These are phyloP conservation scores for Pythium aristosporum DNA, from an alignment of 352 stramenopile species.

Conservation along the genomic window DNA sequence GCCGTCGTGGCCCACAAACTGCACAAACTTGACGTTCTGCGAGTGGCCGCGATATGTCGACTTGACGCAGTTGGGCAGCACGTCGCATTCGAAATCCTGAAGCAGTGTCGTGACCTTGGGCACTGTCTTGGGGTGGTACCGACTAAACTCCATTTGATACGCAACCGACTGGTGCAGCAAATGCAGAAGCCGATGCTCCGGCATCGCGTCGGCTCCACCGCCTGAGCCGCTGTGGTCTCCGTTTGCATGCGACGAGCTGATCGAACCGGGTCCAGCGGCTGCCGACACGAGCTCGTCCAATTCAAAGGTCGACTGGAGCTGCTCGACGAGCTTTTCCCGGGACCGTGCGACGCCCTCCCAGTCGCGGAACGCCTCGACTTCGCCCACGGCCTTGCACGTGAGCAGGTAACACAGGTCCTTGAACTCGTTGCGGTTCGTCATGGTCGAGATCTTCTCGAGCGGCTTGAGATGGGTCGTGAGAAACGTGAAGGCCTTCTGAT, in stretches of 20 bases:
- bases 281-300: slow-evolving; percentile 66
- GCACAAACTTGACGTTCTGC: slow-evolving; percentile 89
- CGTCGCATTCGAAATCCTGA: slow-evolving; percentile 85
- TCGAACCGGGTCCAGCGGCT: not conserved
- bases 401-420: slow-evolving; percentile 88
- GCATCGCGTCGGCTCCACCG: slow-evolving; percentile 34
- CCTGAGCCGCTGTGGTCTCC: slow-evolving; percentile 4
- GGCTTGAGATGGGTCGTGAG: slow-evolving; percentile 88
- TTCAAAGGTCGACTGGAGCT: slow-evolving; percentile 80
- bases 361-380: slow-evolving; percentile 81
- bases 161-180: slow-evolving; percentile 84
- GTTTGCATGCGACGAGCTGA: not conserved
- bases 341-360: slow-evolving; percentile 81
- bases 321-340: slow-evolving; percentile 82
- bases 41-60: slow-evolving; percentile 82
- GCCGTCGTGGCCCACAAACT: slow-evolving; percentile 82
- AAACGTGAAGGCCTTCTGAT: slow-evolving; percentile 89
- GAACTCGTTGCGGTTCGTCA: slow-evolving; percentile 83
- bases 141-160: slow-evolving; percentile 91
- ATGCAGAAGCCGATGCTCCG: slow-evolving; percentile 74
- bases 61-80: slow-evolving; percentile 85
- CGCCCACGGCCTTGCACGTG: slow-evolving; percentile 84
- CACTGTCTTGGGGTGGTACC: slow-evolving; percentile 83
- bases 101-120: slow-evolving; percentile 83
- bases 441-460: slow-evolving; percentile 75